These are phyloP conservation scores for Isoetes taiwanensis DNA, from an alignment of 75 land plant species.

Conservation along the genomic window DNA sequence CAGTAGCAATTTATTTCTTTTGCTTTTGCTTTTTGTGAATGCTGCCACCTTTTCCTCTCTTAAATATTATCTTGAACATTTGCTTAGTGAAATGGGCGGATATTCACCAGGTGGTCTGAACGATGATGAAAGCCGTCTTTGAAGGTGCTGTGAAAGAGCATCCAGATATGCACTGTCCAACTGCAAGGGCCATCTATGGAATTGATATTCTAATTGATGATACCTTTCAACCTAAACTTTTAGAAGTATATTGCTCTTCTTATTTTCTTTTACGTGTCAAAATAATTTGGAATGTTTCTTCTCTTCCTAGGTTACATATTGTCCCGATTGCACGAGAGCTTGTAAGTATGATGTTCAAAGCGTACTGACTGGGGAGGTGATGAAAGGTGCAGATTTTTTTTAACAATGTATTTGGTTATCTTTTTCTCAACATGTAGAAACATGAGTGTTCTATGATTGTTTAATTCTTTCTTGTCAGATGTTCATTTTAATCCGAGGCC, in stretches of 20 bases:
- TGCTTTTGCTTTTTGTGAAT: background rate
- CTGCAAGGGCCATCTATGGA: conserved; percentile 90
- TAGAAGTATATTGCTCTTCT: conserved; percentile 58
- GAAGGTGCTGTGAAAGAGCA: conserved; percentile 56
- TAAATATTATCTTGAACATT: background rate
- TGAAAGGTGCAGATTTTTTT: conserved; percentile 55
- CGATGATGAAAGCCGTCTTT: conserved; percentile 62
- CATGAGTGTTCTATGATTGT: too few relatives aligned
- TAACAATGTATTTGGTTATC: conserved; percentile 76
- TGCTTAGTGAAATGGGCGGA: conserved; percentile 81
- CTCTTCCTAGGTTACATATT: conserved; percentile 72
- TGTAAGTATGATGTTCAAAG: conserved; percentile 79
- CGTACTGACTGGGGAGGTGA: conserved; percentile 28
- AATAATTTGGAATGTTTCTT: too few relatives aligned
- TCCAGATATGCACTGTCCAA: conserved; percentile 75
- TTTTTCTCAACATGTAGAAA: conserved; percentile 51
- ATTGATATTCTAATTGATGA: conserved; percentile 83
- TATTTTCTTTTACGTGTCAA: too few relatives aligned
- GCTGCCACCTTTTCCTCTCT: background rate
- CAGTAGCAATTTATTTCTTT: background rate
- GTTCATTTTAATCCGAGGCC: too few relatives aligned
- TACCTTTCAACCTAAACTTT: conserved; percentile 61
- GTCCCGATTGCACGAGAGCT: conserved; percentile 89
- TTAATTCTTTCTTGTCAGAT: too few relatives aligned
- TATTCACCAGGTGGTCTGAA: conserved; percentile 55